Base-by-base conservation (phyloP, 2,329 filamentous ascomycete genomes). In the Paraconiothyrium sp. region DNA sequence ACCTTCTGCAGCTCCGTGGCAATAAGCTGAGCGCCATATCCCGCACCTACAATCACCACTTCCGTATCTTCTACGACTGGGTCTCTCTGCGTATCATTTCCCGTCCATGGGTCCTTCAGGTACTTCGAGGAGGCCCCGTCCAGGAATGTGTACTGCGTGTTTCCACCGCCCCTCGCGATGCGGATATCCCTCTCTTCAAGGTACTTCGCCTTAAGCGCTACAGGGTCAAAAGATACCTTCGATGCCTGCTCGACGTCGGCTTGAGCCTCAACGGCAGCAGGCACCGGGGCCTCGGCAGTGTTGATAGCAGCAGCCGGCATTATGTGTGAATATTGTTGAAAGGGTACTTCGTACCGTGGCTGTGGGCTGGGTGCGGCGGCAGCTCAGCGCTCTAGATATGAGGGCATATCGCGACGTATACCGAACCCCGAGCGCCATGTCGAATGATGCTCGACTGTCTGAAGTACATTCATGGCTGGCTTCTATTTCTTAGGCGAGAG, bases 1-100 rank as follows among this genome's bases (percentile, higher is more conserved):
- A 75, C 68, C 61, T 82, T 69, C 22, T 82, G 70, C 24, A 83
- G 63, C 2, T 77, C 70, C 1, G 78, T 78, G 5, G 80, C 82
- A 58, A 77, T 78, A 5, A 82, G 67, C 27, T 83, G 76, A 6
- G 81, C 82, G 10, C 78, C 79, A 64, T 77, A 82, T 1, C 83
- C 83, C 8, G 78, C 81, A 11, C 83, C 82, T 11, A 83, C 67
- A 35, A 84, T 79, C 13, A 75, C 66, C 5, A 74, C 71, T 49
- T 72, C 67, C 3, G 65, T 68, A 24, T 73, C 69, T 60, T 72
- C 72, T n/a, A 71, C 58, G 14, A 76, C 61, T 3, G 72, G 64
- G 13, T 72, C 70, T 16, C 74, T 63, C 35, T 61, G 48, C 32
- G 72, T 71, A 2, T 68, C 66, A 11, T 70, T 67, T 51, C 73